phyloP scores from a whole-genome alignment of 129 eudicot species.

The Glebionis coronaria region DNA sequence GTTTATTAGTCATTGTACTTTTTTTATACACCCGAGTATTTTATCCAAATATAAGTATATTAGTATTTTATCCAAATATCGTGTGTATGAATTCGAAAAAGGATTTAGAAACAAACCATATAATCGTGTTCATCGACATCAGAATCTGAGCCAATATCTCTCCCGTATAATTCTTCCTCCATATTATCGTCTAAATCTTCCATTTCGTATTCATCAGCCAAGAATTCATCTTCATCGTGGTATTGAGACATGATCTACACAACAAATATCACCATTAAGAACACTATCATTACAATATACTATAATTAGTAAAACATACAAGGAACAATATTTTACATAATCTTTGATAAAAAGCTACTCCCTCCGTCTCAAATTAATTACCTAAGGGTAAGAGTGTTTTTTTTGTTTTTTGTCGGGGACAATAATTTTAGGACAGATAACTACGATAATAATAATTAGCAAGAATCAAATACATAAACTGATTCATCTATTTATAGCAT shows the following conservation, averaged over 20 bases:
- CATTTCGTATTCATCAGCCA: slow-evolving; percentile 79
- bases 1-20: neutral
- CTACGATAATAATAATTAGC: too few relatives aligned
- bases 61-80: neutral
- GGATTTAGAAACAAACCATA: slow-evolving; percentile 35
- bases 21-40: too few relatives aligned
- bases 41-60: too few relatives aligned
- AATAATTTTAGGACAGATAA: too few relatives aligned
- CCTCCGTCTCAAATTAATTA: too few relatives aligned
- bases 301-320: neutral
- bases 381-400: too few relatives aligned
- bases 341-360: too few relatives aligned
- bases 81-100: neutral
- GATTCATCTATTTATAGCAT: too few relatives aligned
- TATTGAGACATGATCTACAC: slow-evolving; percentile 63
- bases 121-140: slow-evolving; percentile 69
- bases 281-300: neutral
- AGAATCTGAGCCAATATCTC: slow-evolving; percentile 64
- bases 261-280: neutral
- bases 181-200: slow-evolving; percentile 65
- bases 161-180: slow-evolving; percentile 55
- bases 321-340: too few relatives aligned
- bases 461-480: too few relatives aligned
- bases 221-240: slow-evolving; percentile 51
- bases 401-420: too few relatives aligned